phyloP scores from a whole-genome alignment of 2,329 filamentous ascomycete genomes.

The Chaetomium strumarium region DNA sequence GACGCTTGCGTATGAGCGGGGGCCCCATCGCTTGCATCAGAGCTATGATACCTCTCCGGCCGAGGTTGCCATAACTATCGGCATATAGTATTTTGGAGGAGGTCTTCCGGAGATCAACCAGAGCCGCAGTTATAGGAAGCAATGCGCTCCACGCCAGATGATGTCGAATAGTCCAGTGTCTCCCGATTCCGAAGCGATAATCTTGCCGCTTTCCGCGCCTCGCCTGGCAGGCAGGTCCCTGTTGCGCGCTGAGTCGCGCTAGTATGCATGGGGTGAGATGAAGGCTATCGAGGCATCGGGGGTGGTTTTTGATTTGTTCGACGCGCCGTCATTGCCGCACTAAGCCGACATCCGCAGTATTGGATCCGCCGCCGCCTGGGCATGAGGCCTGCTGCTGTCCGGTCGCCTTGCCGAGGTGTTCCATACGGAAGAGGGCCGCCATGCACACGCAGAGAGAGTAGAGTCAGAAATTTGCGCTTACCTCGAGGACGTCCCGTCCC shows the following conservation, averaged over 20 bases:
- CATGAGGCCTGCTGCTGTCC: background rate
- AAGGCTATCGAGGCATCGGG: conserved; percentile 15
- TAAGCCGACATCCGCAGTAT: conserved; percentile 10
- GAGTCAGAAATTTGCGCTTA: conserved; percentile 8
- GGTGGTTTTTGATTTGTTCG: conserved; percentile 21
- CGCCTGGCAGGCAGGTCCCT: conserved; percentile 9
- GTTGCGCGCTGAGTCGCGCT: conserved; percentile 11
- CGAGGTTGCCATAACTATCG: background rate
- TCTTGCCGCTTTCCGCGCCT: conserved; percentile 1
- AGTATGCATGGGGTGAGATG: conserved; percentile 16
- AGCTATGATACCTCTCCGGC: background rate
- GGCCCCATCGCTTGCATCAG: background rate
- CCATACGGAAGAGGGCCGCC: conserved; percentile 1
- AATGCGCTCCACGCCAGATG: background rate
- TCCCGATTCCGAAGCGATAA: conserved; percentile 6
- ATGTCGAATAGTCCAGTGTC: background rate
- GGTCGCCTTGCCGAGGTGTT: background rate
- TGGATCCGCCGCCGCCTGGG: conserved; percentile 1
- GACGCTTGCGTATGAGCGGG: too few species aligned
- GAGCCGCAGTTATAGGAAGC: conserved; percentile 12
- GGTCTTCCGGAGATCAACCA: background rate
- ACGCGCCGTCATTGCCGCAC: conserved; percentile 15
- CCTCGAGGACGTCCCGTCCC: background rate
- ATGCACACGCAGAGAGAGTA: conserved; percentile 1
- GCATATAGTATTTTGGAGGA: background rate